Base-by-base conservation (phyloP, 371 early-diverging fungal genomes). In the Mortierella sp. region DNA sequence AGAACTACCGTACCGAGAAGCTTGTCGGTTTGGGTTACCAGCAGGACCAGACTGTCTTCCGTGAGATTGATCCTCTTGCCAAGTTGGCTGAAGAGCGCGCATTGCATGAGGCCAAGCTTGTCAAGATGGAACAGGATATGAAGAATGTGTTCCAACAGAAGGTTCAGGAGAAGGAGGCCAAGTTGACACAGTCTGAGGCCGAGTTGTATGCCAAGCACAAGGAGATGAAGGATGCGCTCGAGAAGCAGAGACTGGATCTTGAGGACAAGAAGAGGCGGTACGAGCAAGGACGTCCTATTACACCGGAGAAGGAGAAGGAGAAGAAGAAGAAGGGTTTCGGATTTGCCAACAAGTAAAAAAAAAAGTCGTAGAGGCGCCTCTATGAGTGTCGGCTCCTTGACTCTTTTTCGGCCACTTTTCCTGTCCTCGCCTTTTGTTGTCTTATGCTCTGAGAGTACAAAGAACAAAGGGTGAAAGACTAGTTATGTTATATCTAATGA, bases 91-190 rank as follows among this genome's bases (percentile, higher is more conserved):
- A 98, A 89, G 98, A 98, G 90, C 94, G 95, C 70, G 84, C 92
- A n/a, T 92, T 96, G 72, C 99, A 99, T 81, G 99, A 99, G 89
- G 95, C 94, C 82, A 98, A 97, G 92, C 92, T 99, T 91, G 92
- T 95, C 81, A 98, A 98, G 94, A 97, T 99, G 99, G 98, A 99
- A 88, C 94, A 95, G 70, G 99, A 99, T 88, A 98, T 99, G 99
- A 96, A 96, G 89, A 93, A 95, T 34, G 99, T 99, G 48, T 98
- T 99, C 95, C 96, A 97, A 88, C 97, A 97, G 84, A 99, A 99
- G 94, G 98, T 99, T 10, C 96, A 97, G 79, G 99, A 99, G 90
- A 98, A 98, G 92, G 99, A 98, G 87, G 90, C 95, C 76, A 98
- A 98, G 91, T 91, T 99, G 84, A 98, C 97, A 90, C 97, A 97